phyloP scores from a whole-genome alignment of 2,329 filamentous ascomycete genomes.

The Trichocomaceae sp. region DNA sequence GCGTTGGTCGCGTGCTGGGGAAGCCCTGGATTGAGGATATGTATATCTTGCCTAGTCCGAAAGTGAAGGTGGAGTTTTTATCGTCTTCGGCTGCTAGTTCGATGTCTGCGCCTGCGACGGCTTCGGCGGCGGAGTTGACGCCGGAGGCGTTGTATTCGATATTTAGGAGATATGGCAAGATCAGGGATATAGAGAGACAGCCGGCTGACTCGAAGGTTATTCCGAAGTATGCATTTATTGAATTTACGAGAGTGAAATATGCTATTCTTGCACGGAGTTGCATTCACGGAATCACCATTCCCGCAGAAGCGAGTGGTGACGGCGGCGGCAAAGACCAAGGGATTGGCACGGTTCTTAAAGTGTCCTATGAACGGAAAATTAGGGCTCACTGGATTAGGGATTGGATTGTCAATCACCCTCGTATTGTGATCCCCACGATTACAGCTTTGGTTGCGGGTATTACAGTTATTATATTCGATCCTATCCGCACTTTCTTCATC shows the following conservation, averaged over 20 bases:
- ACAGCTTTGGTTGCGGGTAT: conserved; percentile 75
- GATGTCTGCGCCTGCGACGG: conserved; percentile 49
- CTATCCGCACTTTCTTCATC: conserved; percentile 88
- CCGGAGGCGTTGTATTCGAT: conserved; percentile 82
- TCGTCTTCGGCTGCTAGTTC: conserved; percentile 51
- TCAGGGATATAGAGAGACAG: conserved; percentile 76
- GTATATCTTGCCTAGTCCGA: conserved; percentile 68
- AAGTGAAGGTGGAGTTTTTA: conserved; percentile 78
- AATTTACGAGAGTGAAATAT: conserved; percentile 66
- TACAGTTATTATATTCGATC: conserved; percentile 86
- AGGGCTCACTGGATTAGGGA: conserved; percentile 76
- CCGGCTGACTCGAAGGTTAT: conserved; percentile 77
- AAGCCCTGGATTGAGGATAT: conserved; percentile 93
- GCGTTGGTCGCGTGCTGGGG: conserved; percentile 68
- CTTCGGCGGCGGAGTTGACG: conserved; percentile 66
- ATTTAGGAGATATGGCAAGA: conserved; percentile 84
- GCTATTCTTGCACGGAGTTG: conserved; percentile 89
- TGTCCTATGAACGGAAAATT: conserved; percentile 75
- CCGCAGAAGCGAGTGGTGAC: conserved; percentile 58
- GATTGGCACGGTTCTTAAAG: conserved; percentile 69
- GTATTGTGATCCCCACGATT: conserved; percentile 76
- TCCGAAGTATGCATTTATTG: conserved; percentile 72
- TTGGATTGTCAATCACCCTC: conserved; percentile 78
- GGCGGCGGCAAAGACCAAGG: conserved; percentile 65
- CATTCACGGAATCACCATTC: conserved; percentile 73